A percentile compares a stretch with the other conserved stretches of the same genome.
These are phyloP conservation scores for Physcia stellaris DNA, from an alignment of 495 filamentous ascomycete genomes.

Conservation along the genomic window DNA sequence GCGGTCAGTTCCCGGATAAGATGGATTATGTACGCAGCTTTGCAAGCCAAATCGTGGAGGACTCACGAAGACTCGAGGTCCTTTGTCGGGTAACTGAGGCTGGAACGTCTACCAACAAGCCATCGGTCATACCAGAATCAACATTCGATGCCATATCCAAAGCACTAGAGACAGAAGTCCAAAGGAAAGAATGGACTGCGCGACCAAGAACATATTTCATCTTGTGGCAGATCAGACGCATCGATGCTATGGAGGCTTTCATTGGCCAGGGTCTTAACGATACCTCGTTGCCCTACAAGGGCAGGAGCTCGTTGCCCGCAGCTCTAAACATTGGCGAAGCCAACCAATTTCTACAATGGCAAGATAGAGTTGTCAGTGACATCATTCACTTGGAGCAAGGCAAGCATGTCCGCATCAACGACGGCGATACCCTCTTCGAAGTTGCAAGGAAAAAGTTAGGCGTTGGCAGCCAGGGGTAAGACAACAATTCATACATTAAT, in stretches of 20 bases:
- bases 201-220: constrained; percentile 14
- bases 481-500: not conserved
- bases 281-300: constrained; percentile 11
- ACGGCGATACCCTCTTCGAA: constrained; percentile 4
- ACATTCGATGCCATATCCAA: not conserved
- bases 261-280: constrained; percentile 12
- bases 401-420: not conserved
- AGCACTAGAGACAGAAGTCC: not conserved
- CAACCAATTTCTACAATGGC: not conserved
- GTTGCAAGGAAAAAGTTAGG: not conserved
- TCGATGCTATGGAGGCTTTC: constrained; percentile 11
- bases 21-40: no score
- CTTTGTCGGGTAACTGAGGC: no score
- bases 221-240: constrained; percentile 6
- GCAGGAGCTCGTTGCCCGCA: no score
- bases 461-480: constrained; percentile 1
- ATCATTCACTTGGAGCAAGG: not conserved
- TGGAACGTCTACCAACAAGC: no score
- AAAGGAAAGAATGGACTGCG: constrained; percentile 7
- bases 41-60: no score
- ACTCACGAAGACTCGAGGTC: no score
- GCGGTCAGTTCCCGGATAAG: no score
- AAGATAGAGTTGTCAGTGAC: not conserved
- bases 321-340: not conserved
- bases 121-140: no score